These are phyloP conservation scores for Ulota crispa DNA, from an alignment of 225 moss, liverwort and hornwort genomes.

Conservation along the genomic window DNA sequence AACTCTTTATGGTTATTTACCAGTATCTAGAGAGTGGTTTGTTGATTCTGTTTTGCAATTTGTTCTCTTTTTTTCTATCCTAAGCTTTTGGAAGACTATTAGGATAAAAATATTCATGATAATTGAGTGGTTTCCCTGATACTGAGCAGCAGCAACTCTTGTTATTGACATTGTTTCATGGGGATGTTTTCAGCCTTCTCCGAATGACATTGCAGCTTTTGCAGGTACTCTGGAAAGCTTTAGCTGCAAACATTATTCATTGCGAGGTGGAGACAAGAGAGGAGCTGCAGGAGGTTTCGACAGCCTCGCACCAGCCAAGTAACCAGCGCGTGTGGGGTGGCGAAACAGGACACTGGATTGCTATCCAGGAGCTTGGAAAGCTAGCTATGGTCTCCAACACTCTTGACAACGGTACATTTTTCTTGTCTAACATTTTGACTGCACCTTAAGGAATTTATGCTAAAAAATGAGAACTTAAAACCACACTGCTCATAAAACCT, in stretches of 20 bases:
- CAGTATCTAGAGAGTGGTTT: background rate
- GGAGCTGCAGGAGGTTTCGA: slow-evolving; percentile 53
- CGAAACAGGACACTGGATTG: slow-evolving; percentile 86
- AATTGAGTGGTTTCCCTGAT: background rate
- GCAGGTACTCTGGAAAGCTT: slow-evolving; percentile 85
- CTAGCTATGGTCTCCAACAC: slow-evolving; percentile 86
- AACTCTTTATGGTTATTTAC: background rate
- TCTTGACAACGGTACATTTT: slow-evolving; percentile 39
- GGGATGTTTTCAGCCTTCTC: background rate
- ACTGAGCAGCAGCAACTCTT: background rate
- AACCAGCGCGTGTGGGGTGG: slow-evolving; percentile 59
- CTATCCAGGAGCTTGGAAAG: slow-evolving; percentile 82
- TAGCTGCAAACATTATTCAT: slow-evolving; percentile 83
- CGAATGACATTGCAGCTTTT: slow-evolving; percentile 22
- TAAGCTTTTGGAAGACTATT: background rate
- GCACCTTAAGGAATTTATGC: background rate
- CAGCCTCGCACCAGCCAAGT: slow-evolving; percentile 39
- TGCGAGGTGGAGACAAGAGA: slow-evolving; percentile 94
- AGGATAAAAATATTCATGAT: background rate
- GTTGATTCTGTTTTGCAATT: background rate
- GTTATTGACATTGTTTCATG: background rate
- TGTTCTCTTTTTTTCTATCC: background rate
- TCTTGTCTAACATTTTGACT: background rate
- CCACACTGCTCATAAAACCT: background rate
- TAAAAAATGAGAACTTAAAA: background rate